Base-by-base conservation (phyloP, 495 filamentous ascomycete species). In the Aspergillus sclerotioniger region DNA sequence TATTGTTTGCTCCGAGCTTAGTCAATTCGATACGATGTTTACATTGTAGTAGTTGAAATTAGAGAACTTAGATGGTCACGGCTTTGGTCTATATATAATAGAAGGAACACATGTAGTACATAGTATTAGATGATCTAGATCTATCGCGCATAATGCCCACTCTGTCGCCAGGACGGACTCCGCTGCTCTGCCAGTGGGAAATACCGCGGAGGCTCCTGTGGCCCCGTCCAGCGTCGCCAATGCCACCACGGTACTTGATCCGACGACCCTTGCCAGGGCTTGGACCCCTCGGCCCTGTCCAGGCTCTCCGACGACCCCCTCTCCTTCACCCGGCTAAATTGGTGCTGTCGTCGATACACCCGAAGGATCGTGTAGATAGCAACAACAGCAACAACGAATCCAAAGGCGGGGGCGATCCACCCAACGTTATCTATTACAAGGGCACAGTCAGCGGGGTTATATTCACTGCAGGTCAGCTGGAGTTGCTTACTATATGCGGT, bases 211-310 rank as follows among this genome's bases (percentile, higher is more conserved):
- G 47, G 51, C 32, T 71, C 66, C 28, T 46, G 43, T 7, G 52
- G 17, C 16, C 45, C 49, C 13, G 44, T 61, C 73, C 73, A 75
- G 62, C 70, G 62, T 6, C 63, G 66, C 67, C 63, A 73, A 58
- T 70, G 59, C 75, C 73, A 77, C 75, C 75, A 76, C 21, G 69
- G 62, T 13, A 63, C 54, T 20, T 53, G 51, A 13, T 17, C 50
- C 21, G 55, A 32, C n/a, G 1, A 25, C 51, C 7, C 17, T 6
- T n/a, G n/a, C 3, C 53, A 52, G n/a, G 56, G 35, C 52, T 70
- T 67, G 20, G 50, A 45, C 56, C 71, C 59, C 17, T 53, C 16
- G 60, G 53, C 61, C 1, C 53, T 62, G 31, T 71, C 58, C 25
- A 72, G 31, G 6, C 61, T 32, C 55, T 70, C 70, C 16, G 61